A percentile compares a stretch with the other conserved stretches of the same genome.
Conservation (phyloP, 2,329 filamentous ascomycete species). For the Beauveria caledonica region DNA sequence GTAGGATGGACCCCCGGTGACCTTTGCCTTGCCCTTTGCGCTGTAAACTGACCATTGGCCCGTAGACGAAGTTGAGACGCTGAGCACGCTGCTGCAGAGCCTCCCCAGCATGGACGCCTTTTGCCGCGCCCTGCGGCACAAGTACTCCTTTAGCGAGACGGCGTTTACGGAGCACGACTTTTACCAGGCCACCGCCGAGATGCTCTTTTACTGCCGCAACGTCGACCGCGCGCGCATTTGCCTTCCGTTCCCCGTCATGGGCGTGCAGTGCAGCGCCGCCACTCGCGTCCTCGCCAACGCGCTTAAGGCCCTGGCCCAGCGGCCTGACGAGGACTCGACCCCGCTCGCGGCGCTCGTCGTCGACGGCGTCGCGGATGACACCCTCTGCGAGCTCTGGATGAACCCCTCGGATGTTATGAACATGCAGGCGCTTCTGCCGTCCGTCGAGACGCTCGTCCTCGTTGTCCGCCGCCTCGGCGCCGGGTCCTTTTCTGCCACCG, state of each 20-base stretch:
- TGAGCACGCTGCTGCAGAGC: slow-evolving; percentile 36
- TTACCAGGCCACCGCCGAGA: slow-evolving; percentile 29
- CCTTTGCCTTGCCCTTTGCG: background rate
- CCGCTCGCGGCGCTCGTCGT: slow-evolving; percentile 38
- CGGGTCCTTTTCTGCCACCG: slow-evolving; percentile 23
- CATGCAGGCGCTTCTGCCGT: slow-evolving; percentile 33
- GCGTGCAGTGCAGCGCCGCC: slow-evolving; percentile 35
- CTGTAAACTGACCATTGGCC: background rate
- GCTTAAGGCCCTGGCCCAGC: slow-evolving; percentile 37
- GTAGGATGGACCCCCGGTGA: slow-evolving; percentile 24
- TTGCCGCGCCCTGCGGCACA: slow-evolving; percentile 33
- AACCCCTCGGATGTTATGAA: slow-evolving; percentile 44
- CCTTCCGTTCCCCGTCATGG: slow-evolving; percentile 43
- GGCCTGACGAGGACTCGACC: slow-evolving; percentile 36
- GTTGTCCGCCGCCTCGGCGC: slow-evolving; percentile 37
- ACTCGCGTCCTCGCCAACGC: slow-evolving; percentile 46
- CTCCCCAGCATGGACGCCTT: slow-evolving; percentile 39
- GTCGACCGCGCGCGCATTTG: slow-evolving; percentile 40
- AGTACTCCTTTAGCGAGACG: slow-evolving; percentile 39
- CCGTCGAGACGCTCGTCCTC: slow-evolving; percentile 37
- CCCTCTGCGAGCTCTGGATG: slow-evolving; percentile 39
- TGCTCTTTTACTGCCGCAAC: slow-evolving; percentile 37
- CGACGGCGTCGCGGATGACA: slow-evolving; percentile 41
- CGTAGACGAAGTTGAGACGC: slow-evolving; percentile 39
- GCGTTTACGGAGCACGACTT: slow-evolving; percentile 45